Evolutionary conservation across 2,329 filamentous ascomycete genomes (phyloP).

Genomic region (Hypoxylon sp.): DNA sequence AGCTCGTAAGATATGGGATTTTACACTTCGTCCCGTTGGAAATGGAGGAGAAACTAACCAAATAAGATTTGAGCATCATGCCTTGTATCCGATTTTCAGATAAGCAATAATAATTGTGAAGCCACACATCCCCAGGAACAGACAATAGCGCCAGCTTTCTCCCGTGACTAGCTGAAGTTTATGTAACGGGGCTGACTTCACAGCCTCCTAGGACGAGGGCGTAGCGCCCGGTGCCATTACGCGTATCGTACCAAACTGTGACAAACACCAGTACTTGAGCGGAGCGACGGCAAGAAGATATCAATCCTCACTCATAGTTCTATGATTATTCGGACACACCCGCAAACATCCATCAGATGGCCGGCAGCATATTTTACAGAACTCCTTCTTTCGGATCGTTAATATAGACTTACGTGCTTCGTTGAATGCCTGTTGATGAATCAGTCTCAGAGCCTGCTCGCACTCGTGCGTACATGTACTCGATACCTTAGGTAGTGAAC

Average conservation of each 20-base stretch:
- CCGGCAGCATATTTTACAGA: too few relatives aligned
- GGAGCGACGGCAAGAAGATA: too few relatives aligned
- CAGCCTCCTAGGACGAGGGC: too few relatives aligned
- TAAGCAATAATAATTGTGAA: background rate
- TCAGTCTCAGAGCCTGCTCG: background rate
- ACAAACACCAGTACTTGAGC: too few relatives aligned
- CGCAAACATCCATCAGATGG: background rate
- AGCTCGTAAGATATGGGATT: background rate
- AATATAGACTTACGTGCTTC: too few relatives aligned
- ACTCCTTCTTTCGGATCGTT: too few relatives aligned
- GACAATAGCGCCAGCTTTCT: background rate
- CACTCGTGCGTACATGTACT: too few relatives aligned
- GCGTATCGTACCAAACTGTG: too few relatives aligned
- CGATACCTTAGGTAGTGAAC: background rate
- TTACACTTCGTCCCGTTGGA: background rate
- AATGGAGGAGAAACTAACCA: background rate
- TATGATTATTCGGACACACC: background rate
- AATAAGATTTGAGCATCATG: background rate
- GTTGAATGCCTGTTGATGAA: too few relatives aligned
- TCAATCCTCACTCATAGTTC: too few relatives aligned
- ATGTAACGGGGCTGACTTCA: too few relatives aligned
- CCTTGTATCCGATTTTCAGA: background rate
- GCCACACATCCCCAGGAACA: background rate
- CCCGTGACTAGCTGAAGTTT: background rate
- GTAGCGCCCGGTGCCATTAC: too few relatives aligned